Conservation (phyloP, 1,284 basidiomycete species). For the Ceratobasidium theobromae region DNA sequence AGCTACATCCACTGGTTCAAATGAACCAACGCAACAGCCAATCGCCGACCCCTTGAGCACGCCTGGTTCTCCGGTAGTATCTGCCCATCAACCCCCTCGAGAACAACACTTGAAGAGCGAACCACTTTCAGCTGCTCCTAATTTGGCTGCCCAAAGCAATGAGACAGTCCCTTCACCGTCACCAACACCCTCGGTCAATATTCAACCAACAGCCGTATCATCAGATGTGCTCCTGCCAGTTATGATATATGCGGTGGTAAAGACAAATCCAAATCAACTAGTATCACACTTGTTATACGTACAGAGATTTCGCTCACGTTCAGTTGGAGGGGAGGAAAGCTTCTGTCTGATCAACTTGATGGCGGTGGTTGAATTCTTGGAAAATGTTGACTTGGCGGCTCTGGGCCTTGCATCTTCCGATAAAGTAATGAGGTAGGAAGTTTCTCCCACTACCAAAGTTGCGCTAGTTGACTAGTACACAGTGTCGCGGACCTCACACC, state of each 20-base stretch:
- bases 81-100: not conserved
- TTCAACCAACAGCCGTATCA: constrained; percentile 55
- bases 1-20: constrained; percentile 19
- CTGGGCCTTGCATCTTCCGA: constrained; percentile 73
- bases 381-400: constrained; percentile 83
- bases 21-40: not conserved
- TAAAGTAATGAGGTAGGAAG: constrained; percentile 56
- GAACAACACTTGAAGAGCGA: constrained; percentile 34
- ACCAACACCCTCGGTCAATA: constrained; percentile 34
- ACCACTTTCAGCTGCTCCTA: constrained; percentile 28
- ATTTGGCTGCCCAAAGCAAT: constrained; percentile 28
- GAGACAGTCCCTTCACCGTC: constrained; percentile 35
- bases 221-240: constrained; percentile 81
- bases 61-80: constrained; percentile 36
- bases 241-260: constrained; percentile 89
- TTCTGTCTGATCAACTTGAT: constrained; percentile 93
- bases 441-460: not conserved
- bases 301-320: constrained; percentile 74
- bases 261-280: constrained; percentile 80
- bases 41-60: constrained; percentile 29
- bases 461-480: constrained; percentile 12
- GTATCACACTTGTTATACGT: constrained; percentile 86
- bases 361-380: constrained; percentile 91
- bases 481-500: constrained; percentile 76
- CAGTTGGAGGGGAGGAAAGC: constrained; percentile 77